Base-by-base conservation (phyloP, 106 monocot species). In the Platanthera guangdongensis region DNA sequence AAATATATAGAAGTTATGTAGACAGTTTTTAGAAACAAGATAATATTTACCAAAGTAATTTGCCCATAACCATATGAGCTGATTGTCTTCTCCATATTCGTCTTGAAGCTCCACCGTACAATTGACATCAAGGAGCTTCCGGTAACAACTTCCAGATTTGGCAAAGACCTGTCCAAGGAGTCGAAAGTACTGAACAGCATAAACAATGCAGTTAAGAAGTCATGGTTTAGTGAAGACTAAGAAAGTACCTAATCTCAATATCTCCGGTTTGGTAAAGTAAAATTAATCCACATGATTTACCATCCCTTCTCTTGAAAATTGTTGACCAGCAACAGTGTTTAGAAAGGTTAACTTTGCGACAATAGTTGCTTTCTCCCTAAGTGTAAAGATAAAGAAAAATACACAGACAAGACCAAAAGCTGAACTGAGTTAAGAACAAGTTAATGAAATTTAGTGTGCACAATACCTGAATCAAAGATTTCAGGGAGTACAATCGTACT, bases 101-200 rank as follows among this genome's bases (percentile, higher is more conserved):
- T 80, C 83, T 97, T 97, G 82, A 91, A 97, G 77, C 76, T 86
- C 97, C 97, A 97, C 78, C 97, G 83, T 73, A 94, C 79, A 77
- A 86, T 79, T 52, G 97, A 94, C 91, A 89, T 91, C 77, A 97
- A 82, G 62, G 94, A 91, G 75, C 68, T 82, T 80, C 89, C 91
- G 67, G 70, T 84, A 78, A 86, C 14, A 46, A 88, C 77, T 75
- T 91, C 86, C 45, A 97, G 82, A 67, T 88, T 72, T 60, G 91
- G 94, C 60, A 94, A 77, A 54, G 91, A 97, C 68, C 97, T 97
- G 81, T 73, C 48, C 68, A 80, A 54, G 63, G 47, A 82, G 74
- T 12, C 67, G 32, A 67, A 65, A 1, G 67, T 67, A 60, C 32
- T 67, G 32, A 67, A 22, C 70, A 70, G n/a, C 70, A 47, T 48